Conservation (phyloP, 2,329 filamentous ascomycete species). For the Grosmannia huntii region DNA sequence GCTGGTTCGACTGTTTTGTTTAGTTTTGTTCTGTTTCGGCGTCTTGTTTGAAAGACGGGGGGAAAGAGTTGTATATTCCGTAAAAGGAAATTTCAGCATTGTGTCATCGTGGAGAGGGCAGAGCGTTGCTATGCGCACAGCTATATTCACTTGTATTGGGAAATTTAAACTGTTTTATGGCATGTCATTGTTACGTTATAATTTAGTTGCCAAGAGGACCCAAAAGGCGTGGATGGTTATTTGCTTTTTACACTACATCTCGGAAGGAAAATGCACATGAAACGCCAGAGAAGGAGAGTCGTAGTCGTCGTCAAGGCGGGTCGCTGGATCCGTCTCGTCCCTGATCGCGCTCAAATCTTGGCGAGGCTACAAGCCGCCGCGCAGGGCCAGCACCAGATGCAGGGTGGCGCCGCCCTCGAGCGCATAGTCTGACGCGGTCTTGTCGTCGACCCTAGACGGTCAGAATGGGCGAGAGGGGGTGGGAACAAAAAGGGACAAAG, state of each 20-base stretch:
- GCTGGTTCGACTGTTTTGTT: background rate
- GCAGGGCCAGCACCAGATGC: conserved; percentile 86
- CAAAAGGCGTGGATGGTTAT: background rate
- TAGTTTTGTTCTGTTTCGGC: too few species aligned
- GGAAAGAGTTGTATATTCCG: too few species aligned
- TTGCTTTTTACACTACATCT: too few species aligned
- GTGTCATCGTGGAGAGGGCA: too few species aligned
- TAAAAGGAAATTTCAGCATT: too few species aligned
- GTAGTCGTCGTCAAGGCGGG: background rate
- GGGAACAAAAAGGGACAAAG: background rate
- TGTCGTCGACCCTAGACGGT: conserved; percentile 73
- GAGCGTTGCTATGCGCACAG: too few species aligned
- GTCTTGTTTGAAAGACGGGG: too few species aligned
- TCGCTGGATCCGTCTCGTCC: background rate
- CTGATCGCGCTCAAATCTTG: background rate
- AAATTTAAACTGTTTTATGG: background rate
- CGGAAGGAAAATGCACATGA: too few species aligned
- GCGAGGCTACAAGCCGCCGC: conserved; percentile 43
- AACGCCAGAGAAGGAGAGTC: background rate
- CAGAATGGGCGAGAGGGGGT: background rate
- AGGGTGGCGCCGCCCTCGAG: conserved; percentile 87
- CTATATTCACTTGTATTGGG: too few species aligned
- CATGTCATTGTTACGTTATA: background rate
- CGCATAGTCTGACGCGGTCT: conserved; percentile 79
- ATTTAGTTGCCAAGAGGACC: background rate